Evolutionary conservation across 345 rosid genomes (phyloP).

Genomic region (Balakata baccata): DNA sequence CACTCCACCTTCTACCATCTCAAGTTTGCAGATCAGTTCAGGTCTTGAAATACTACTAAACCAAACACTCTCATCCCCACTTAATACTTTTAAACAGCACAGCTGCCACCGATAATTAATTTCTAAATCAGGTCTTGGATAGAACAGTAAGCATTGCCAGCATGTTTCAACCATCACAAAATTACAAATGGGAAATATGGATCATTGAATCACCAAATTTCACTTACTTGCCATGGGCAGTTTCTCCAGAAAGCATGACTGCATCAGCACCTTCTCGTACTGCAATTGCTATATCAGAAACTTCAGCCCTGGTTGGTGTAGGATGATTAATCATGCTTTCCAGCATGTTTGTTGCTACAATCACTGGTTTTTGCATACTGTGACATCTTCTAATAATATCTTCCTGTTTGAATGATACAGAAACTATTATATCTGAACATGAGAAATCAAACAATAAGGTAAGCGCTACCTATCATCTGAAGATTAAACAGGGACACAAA

Average conservation of each 20-base stretch:
- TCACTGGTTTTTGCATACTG: conserved; percentile 82
- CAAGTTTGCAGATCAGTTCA: background rate
- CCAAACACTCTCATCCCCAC: background rate
- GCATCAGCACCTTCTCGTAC: conserved; percentile 97
- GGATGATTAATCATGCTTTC: conserved; percentile 99
- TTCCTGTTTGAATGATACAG: conserved; percentile 48
- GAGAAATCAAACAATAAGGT: background rate
- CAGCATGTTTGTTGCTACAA: conserved; percentile 95
- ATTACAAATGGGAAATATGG: background rate
- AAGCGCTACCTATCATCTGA: background rate
- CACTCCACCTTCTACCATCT: background rate
- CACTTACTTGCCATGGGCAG: conserved; percentile 95
- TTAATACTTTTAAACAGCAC: background rate
- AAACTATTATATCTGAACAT: background rate
- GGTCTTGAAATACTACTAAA: background rate
- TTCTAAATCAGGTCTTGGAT: too few relatives aligned
- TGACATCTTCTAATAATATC: conserved; percentile 89
- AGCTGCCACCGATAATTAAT: too few relatives aligned
- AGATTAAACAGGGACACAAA: background rate
- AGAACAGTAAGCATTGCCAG: too few relatives aligned
- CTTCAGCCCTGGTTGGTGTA: conserved; percentile 98
- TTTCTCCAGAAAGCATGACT: conserved; percentile 98
- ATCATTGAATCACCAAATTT: conserved; percentile 4
- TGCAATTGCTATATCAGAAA: conserved; percentile 92
- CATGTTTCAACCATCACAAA: background rate